phyloP scores from a whole-genome alignment of 768 basidiomycete species.

The Hirschioporus abietinus region DNA sequence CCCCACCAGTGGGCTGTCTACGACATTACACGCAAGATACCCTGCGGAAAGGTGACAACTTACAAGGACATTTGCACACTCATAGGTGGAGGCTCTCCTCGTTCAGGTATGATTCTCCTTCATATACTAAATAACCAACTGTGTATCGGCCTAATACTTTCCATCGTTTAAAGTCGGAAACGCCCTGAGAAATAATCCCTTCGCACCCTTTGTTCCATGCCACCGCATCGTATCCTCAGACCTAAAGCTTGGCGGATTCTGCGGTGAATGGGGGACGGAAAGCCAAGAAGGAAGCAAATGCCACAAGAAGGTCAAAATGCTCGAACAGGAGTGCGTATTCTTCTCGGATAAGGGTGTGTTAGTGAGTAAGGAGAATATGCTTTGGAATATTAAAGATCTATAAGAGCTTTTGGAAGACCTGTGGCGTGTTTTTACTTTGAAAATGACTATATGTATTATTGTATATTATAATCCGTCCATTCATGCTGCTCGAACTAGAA shows the following conservation, averaged over 20 bases:
- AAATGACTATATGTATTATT: too few species aligned
- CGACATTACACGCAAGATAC: conserved; percentile 45
- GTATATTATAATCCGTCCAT: too few species aligned
- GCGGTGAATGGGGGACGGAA: conserved; percentile 53
- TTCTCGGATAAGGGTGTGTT: conserved; percentile 45
- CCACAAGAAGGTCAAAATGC: conserved; percentile 42
- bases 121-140: background rate
- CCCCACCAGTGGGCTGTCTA: conserved; percentile 58
- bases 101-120: conserved; percentile 45
- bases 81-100: conserved; percentile 52
- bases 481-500: too few species aligned
- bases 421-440: too few species aligned
- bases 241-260: conserved; percentile 57
- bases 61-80: conserved; percentile 49
- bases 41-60: conserved; percentile 47
- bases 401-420: background rate
- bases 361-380: conserved; percentile 17
- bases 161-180: conserved; percentile 43
- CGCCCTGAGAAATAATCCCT: conserved; percentile 61
- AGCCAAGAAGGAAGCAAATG: conserved; percentile 33
- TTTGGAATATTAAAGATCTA: conserved; percentile 1
- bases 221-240: conserved; percentile 64
- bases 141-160: background rate
- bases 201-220: conserved; percentile 62
- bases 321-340: conserved; percentile 47